Conservation (phyloP, 768 basidiomycete species). For the Rhizopogon sp. region DNA sequence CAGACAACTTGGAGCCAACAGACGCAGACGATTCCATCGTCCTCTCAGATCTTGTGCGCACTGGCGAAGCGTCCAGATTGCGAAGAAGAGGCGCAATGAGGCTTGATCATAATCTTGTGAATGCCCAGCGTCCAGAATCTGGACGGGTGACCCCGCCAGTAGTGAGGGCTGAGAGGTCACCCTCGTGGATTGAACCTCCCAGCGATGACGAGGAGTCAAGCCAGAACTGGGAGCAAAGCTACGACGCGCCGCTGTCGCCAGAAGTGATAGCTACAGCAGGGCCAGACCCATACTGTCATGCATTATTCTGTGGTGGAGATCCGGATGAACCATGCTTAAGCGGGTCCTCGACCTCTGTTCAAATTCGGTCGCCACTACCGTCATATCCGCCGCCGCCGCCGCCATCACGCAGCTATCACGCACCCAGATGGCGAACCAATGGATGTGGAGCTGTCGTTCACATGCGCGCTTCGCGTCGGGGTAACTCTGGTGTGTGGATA, state of each 20-base stretch:
- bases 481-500: constrained; percentile 50
- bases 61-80: constrained; percentile 68
- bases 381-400: constrained; percentile 19
- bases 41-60: constrained; percentile 68
- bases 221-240: constrained; percentile 29
- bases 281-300: constrained; percentile 23
- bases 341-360: constrained; percentile 18
- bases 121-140: constrained; percentile 22
- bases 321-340: constrained; percentile 5
- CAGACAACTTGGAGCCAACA: constrained; percentile 25
- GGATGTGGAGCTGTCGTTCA: constrained; percentile 66
- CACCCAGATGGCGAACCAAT: constrained; percentile 28
- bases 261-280: constrained; percentile 11
- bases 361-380: constrained; percentile 31
- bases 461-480: constrained; percentile 47
- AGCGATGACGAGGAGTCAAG: constrained; percentile 27
- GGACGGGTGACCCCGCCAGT: constrained; percentile 20
- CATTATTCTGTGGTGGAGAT: constrained; percentile 41
- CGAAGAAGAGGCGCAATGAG: constrained; percentile 72
- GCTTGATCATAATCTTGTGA: constrained; percentile 39
- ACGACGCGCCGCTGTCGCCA: constrained; percentile 20
- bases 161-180: constrained; percentile 22
- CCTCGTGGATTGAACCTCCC: constrained; percentile 30
- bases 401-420: constrained; percentile 15
- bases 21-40: constrained; percentile 67